phyloP scores from a whole-genome alignment of 83 land plant species.

The Picea abies region DNA sequence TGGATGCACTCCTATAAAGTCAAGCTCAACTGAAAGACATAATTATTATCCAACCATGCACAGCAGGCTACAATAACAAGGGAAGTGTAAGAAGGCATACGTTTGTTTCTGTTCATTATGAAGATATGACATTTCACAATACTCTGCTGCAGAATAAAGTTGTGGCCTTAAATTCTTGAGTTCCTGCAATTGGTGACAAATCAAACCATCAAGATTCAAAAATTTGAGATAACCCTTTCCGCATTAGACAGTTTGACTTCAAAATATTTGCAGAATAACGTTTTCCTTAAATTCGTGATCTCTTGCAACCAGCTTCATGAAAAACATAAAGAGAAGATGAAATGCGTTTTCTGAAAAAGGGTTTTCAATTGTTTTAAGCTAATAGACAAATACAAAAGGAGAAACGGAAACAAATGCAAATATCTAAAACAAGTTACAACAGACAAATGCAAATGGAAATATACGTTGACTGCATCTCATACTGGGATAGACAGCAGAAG shows the following conservation, averaged over 20 bases:
- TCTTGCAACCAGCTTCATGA: background rate
- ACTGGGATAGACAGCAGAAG: no score
- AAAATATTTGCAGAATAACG: background rate
- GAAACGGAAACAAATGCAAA: no score
- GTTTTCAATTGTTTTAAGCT: no score
- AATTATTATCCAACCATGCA: background rate
- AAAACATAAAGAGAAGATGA: background rate
- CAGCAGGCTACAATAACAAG: background rate
- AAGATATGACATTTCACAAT: slow-evolving; percentile 86
- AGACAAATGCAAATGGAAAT: no score
- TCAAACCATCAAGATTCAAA: background rate
- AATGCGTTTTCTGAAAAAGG: background rate
- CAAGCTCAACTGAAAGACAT: background rate
- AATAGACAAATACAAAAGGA: no score
- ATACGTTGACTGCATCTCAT: no score
- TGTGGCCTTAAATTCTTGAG: slow-evolving; percentile 87
- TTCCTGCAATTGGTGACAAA: slow-evolving; percentile 45
- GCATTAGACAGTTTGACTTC: background rate
- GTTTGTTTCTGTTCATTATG: slow-evolving; percentile 86
- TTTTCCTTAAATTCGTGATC: background rate
- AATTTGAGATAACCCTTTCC: background rate
- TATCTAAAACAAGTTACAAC: no score
- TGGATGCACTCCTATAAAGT: background rate
- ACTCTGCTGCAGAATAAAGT: slow-evolving; percentile 88
- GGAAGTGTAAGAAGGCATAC: slow-evolving; percentile 35